Conservation (phyloP, 805 yeast genomes). For the Pichia nakasei region DNA sequence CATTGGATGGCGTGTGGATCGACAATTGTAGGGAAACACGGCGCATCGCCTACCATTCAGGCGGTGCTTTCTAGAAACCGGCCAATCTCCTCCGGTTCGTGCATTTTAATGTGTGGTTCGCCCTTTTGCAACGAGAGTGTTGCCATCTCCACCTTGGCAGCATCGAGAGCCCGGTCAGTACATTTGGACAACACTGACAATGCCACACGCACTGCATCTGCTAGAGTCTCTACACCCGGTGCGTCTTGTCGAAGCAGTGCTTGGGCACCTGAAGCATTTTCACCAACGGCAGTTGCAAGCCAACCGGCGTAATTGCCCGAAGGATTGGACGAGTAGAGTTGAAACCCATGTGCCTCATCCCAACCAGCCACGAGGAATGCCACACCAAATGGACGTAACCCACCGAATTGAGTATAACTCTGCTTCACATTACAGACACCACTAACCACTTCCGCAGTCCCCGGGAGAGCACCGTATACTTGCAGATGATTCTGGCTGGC, state of each 20-base stretch:
- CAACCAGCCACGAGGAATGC: slow-evolving; percentile 93
- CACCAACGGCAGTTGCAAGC: slow-evolving; percentile 97
- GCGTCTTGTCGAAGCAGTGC: slow-evolving; percentile 92
- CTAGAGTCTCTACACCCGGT: slow-evolving; percentile 33
- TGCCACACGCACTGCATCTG: no score
- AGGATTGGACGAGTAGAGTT: slow-evolving; percentile 90
- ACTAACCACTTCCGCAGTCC: slow-evolving; percentile 86
- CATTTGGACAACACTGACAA: no score
- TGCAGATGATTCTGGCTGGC: slow-evolving; percentile 78
- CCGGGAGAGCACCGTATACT: slow-evolving; percentile 84
- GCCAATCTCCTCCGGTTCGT: no score
- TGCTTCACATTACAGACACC: slow-evolving; percentile 89
- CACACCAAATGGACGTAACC: slow-evolving; percentile 96
- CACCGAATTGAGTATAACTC: slow-evolving; percentile 98
- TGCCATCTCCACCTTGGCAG: no score
- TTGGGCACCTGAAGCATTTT: slow-evolving; percentile 93
- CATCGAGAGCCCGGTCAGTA: no score
- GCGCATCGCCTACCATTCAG: no score
- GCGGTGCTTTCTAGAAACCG: no score
- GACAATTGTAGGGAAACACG: no score
- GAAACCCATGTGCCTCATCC: slow-evolving; percentile 85
- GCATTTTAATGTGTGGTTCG: no score
- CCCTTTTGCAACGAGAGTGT: no score
- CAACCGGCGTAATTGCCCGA: slow-evolving; percentile 97
- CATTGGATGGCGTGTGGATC: no score